A percentile compares a stretch with the other conserved stretches of the same genome.
These are phyloP conservation scores for Lipomyces orientalis DNA, from an alignment of 805 yeast genomes.

Conservation along the genomic window DNA sequence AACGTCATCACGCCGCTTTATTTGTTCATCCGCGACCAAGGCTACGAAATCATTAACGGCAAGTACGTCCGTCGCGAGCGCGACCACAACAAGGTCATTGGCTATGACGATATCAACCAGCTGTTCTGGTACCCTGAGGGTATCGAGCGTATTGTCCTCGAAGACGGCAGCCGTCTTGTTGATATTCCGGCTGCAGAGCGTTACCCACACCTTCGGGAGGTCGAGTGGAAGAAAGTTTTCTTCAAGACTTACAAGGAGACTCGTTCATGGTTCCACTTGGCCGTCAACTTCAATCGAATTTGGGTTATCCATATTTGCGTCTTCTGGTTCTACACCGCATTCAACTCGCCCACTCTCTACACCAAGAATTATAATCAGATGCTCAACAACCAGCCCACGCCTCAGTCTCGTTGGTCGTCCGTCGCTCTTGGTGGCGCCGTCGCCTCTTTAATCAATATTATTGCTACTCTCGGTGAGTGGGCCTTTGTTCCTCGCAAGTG, in stretches of 20 bases:
- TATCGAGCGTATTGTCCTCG: constrained; percentile 86
- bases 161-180: constrained; percentile 89
- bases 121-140: constrained; percentile 99
- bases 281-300: constrained; percentile 96
- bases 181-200: constrained; percentile 91
- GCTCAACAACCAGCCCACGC: constrained; percentile 81
- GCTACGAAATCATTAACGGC: constrained; percentile 62
- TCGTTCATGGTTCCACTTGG: constrained; percentile 95
- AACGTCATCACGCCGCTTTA: constrained; percentile 91
- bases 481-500: constrained; percentile 94
- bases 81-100: constrained; percentile 66
- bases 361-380: constrained; percentile 86
- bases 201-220: constrained; percentile 86
- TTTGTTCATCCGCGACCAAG: constrained; percentile 69
- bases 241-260: constrained; percentile 95
- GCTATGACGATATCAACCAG: constrained; percentile 98
- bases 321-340: constrained; percentile 95
- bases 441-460: constrained; percentile 78
- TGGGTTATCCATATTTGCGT: constrained; percentile 92
- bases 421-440: constrained; percentile 91
- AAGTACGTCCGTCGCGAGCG: constrained; percentile 65
- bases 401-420: constrained; percentile 91
- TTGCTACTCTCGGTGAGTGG: constrained; percentile 93
- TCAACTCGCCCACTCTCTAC: constrained; percentile 88
- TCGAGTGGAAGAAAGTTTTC: constrained; percentile 88